Evolutionary conservation across 768 basidiomycete genomes (phyloP).

Genomic region (Polyporus arcularius): DNA sequence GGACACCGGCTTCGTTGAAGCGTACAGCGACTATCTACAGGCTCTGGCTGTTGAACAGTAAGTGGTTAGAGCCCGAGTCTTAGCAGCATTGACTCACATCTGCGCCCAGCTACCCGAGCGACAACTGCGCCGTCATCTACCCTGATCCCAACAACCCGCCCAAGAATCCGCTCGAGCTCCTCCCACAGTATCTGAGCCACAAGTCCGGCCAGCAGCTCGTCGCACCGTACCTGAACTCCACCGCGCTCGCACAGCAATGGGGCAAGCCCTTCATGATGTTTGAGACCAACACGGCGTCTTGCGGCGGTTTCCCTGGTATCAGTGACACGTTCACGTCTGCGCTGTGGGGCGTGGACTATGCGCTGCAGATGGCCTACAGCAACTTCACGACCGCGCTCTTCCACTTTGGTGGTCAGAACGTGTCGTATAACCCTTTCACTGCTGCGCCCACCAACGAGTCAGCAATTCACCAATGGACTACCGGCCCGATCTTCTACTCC

Average conservation of each 20-base stretch:
- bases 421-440: constrained; percentile 65
- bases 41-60: constrained; percentile 59
- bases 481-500: constrained; percentile 74
- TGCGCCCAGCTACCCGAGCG: constrained; percentile 48
- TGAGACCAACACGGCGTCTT: constrained; percentile 56
- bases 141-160: constrained; percentile 34
- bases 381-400: constrained; percentile 45
- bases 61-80: not conserved
- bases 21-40: constrained; percentile 41
- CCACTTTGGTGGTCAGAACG: constrained; percentile 63
- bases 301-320: constrained; percentile 51
- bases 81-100: not conserved
- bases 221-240: constrained; percentile 50
- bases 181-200: constrained; percentile 63
- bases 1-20: constrained; percentile 49
- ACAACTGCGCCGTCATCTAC: constrained; percentile 60
- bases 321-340: constrained; percentile 57
- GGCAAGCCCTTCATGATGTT: constrained; percentile 52
- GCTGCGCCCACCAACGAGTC: constrained; percentile 56
- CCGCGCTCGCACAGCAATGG: constrained; percentile 36
- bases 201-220: constrained; percentile 49
- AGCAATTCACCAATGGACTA: constrained; percentile 64
- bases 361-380: constrained; percentile 48
- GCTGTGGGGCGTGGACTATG: constrained; percentile 55
- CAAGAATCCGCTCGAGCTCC: constrained; percentile 44